Percentiles rank a stretch among this genome's conserved stretches.
These are phyloP conservation scores for Oryza longistaminata DNA, from an alignment of 176 grass and related monocot species.

Conservation along the genomic window DNA sequence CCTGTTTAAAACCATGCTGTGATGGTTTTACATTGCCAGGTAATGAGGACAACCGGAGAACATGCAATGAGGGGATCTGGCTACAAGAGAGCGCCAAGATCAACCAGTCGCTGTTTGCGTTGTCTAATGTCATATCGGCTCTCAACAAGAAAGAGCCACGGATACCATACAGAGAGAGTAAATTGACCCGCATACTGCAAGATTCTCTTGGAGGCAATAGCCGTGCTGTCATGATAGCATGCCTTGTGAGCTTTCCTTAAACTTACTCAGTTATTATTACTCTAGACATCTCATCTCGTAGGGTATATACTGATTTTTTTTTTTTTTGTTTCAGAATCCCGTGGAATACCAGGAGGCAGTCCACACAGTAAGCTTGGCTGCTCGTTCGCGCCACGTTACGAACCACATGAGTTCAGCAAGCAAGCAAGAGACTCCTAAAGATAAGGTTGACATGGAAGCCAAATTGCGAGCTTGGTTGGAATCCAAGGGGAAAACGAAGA, in stretches of 20 bases:
- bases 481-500: slow-evolving; percentile 81
- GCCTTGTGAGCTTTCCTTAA: slow-evolving; percentile 53
- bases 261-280: not conserved
- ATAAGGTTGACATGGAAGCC: slow-evolving; percentile 87
- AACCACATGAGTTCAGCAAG: slow-evolving; percentile 53
- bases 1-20: slow-evolving; percentile 5
- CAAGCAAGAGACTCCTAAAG: slow-evolving; percentile 71
- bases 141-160: slow-evolving; percentile 71
- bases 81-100: slow-evolving; percentile 94
- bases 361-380: slow-evolving; percentile 74
- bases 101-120: slow-evolving; percentile 80
- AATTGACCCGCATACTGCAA: slow-evolving; percentile 85
- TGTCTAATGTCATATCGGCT: slow-evolving; percentile 92
- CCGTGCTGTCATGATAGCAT: slow-evolving; percentile 79
- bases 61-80: slow-evolving; percentile 74
- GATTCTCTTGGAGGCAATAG: slow-evolving; percentile 88
- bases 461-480: slow-evolving; percentile 87
- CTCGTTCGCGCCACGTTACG: slow-evolving; percentile 65
- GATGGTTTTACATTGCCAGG: slow-evolving; percentile 49
- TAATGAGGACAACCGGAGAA: slow-evolving; percentile 83
- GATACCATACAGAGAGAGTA: slow-evolving; percentile 87
- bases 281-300: not conserved
- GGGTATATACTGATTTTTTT: not conserved
- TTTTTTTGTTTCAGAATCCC: slow-evolving; percentile 67
- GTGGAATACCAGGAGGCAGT: slow-evolving; percentile 79